These are phyloP conservation scores for Phyllosticta citriasiana DNA, from an alignment of 2,329 filamentous ascomycete genomes.

Conservation along the genomic window DNA sequence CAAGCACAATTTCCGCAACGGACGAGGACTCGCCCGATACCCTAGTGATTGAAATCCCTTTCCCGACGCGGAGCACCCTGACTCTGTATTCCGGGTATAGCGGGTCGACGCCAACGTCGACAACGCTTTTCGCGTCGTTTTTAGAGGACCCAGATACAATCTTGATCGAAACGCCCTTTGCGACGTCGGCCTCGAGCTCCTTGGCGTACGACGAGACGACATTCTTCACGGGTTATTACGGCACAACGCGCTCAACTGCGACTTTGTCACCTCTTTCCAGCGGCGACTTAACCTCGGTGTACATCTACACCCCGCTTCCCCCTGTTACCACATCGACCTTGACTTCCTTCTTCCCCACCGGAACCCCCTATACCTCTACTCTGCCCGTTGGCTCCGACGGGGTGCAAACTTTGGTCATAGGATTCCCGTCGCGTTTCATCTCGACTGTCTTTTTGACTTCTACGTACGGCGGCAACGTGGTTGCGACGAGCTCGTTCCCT, in stretches of 20 bases:
- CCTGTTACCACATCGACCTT: not conserved
- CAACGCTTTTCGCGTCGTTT: no score
- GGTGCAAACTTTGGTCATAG: not conserved
- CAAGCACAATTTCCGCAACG: not conserved
- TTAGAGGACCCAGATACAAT: not conserved
- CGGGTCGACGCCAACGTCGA: no score
- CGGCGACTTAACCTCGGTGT: no score
- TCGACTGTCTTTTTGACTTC: not conserved
- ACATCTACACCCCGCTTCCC: no score
- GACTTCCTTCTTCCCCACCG: not conserved
- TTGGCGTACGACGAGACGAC: no score
- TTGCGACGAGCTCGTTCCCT: not conserved
- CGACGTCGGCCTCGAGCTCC: not conserved
- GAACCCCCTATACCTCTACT: not conserved
- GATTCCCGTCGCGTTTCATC: not conserved
- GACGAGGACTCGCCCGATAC: not conserved
- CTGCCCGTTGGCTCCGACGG: not conserved
- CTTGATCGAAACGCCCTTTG: not conserved
- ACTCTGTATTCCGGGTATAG: no score
- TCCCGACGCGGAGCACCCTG: no score
- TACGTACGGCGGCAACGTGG: not conserved
- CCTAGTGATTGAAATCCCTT: no score
- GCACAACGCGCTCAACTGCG: no score
- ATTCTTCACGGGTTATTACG: no score
- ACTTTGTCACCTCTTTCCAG: no score